Conservation (phyloP, 2,329 filamentous ascomycete genomes). For the Fusarium tjaetaba region DNA sequence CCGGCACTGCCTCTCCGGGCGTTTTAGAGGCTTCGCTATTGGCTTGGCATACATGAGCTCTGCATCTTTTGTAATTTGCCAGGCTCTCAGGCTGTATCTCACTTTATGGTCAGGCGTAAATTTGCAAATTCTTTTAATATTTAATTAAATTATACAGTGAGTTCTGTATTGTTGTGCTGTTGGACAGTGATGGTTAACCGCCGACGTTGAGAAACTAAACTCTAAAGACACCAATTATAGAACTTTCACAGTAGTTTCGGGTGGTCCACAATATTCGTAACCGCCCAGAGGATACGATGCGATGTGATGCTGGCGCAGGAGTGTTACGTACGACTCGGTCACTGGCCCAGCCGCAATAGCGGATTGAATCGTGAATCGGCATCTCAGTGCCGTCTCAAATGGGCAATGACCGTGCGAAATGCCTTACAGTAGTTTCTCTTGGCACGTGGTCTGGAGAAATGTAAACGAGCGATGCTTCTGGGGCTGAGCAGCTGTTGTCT, state of each 20-base stretch:
- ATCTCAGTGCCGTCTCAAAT: not conserved
- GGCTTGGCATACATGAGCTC: not conserved
- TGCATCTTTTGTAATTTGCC: not conserved
- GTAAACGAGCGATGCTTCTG: not conserved
- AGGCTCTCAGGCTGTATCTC: not conserved
- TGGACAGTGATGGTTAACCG: not conserved
- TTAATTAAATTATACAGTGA: not conserved
- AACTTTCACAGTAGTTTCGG: rapidly evolving
- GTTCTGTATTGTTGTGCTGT: not conserved
- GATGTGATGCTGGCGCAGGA: slow-evolving; percentile 1
- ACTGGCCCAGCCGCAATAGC: slow-evolving; percentile 2
- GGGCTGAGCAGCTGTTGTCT: not conserved
- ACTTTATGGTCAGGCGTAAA: not conserved
- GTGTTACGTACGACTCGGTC: not conserved
- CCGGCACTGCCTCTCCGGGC: slow-evolving; percentile 24
- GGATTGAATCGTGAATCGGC: not conserved
- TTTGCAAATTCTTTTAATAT: too few species aligned
- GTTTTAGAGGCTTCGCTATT: not conserved
- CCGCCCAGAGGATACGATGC: not conserved
- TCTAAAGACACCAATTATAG: not conserved
- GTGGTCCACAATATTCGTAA: slow-evolving; percentile 5
- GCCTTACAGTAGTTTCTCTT: not conserved
- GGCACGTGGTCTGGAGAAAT: not conserved
- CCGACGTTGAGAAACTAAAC: not conserved
- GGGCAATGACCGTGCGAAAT: not conserved